Evolutionary conservation across 345 rosid species (phyloP).

Genomic region (Acer negundo): DNA sequence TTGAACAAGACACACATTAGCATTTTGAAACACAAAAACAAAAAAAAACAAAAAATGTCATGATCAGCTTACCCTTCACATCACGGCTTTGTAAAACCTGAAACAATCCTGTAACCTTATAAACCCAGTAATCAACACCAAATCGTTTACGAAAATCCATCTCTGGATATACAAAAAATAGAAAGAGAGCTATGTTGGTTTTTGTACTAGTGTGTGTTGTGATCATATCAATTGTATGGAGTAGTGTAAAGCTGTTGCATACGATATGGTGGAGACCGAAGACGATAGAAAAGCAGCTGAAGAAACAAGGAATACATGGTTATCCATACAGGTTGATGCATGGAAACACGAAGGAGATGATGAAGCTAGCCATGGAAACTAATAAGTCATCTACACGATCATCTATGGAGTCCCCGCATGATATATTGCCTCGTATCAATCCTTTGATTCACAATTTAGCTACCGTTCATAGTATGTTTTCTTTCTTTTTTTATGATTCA

Average conservation of each 20-base stretch:
- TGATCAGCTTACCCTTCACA: neutral
- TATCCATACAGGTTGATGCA: conserved; percentile 18
- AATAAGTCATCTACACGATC: neutral
- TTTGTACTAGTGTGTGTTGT: neutral
- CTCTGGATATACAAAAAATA: neutral
- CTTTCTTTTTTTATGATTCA: neutral
- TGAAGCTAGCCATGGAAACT: conserved; percentile 15
- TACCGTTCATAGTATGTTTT: conserved; percentile 14
- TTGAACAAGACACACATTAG: no score
- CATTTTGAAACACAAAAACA: no score
- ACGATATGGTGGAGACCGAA: conserved; percentile 32
- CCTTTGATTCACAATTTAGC: conserved; percentile 28
- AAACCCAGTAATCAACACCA: neutral
- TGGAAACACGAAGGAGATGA: conserved; percentile 29
- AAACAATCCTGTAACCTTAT: neutral
- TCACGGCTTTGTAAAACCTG: neutral
- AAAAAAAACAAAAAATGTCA: neutral
- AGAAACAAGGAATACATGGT: conserved; percentile 30
- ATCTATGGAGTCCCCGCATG: conserved; percentile 16
- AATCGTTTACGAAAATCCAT: no score
- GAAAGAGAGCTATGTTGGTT: neutral
- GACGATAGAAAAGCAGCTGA: conserved; percentile 27
- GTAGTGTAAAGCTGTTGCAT: conserved; percentile 13
- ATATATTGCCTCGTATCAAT: conserved; percentile 26
- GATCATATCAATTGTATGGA: conserved; percentile 9